Conservation (phyloP, 768 basidiomycete genomes). For the Paxillus ammoniavirescens region DNA sequence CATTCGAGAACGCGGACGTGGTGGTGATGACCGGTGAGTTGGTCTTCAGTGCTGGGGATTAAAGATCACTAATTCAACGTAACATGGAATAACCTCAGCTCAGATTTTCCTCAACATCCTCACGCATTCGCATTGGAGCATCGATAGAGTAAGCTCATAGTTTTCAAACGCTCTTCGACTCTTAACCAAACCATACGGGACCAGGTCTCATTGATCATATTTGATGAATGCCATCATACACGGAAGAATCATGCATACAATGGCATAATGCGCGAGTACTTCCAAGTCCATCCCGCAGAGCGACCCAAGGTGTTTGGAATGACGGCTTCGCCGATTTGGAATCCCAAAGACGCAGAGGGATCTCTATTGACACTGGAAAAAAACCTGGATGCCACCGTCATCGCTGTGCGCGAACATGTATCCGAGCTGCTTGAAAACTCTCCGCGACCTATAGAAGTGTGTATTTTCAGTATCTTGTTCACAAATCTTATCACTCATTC, state of each 20-base stretch:
- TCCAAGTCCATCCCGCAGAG: constrained; percentile 36
- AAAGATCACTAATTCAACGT: constrained; percentile 3
- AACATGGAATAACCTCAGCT: constrained; percentile 39
- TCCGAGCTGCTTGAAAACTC: constrained; percentile 63
- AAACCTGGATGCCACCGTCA: constrained; percentile 71
- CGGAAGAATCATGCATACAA: constrained; percentile 58
- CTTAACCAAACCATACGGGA: background rate
- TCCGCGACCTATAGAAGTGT: constrained; percentile 66
- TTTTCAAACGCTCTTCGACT: background rate
- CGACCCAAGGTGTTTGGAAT: constrained; percentile 91
- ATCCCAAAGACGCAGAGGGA: constrained; percentile 61
- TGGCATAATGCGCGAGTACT: constrained; percentile 58
- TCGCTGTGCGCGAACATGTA: constrained; percentile 69
- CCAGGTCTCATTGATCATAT: constrained; percentile 55
- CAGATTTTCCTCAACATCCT: constrained; percentile 81
- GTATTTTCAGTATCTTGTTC: constrained; percentile 8
- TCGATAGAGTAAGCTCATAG: constrained; percentile 47
- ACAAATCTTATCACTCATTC: background rate
- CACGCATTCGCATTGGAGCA: constrained; percentile 78
- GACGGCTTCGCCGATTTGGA: constrained; percentile 91
- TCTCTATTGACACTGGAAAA: constrained; percentile 64
- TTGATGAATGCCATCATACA: constrained; percentile 60
- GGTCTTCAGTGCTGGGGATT: background rate
- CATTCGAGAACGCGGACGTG: constrained; percentile 66
- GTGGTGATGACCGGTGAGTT: constrained; percentile 80